Conservation (phyloP, 106 monocot species). For the Phalaenopsis aphrodite region DNA sequence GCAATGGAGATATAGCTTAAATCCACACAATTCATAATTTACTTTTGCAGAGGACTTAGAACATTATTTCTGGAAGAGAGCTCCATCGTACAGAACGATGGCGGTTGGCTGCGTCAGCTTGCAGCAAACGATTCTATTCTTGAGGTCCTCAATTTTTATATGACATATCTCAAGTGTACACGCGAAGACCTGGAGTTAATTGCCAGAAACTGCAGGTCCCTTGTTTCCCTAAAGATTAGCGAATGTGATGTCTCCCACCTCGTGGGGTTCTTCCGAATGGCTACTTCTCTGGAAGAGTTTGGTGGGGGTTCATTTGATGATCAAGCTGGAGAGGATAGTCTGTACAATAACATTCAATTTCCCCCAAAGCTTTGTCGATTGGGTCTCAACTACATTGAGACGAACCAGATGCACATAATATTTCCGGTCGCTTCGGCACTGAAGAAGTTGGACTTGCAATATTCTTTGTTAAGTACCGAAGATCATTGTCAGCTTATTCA, state of each 20-base stretch:
- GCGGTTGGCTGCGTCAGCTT: slow-evolving; percentile 70
- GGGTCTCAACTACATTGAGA: slow-evolving; percentile 68
- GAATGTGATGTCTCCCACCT: slow-evolving; percentile 68
- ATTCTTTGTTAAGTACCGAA: slow-evolving; percentile 76
- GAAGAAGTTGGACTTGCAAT: slow-evolving; percentile 91
- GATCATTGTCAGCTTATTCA: slow-evolving; percentile 91
- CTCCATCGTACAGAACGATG: slow-evolving; percentile 39
- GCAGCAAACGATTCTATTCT: slow-evolving; percentile 62
- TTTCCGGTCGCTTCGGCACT: slow-evolving; percentile 62
- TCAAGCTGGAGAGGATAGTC: slow-evolving; percentile 24
- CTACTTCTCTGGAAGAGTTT: slow-evolving; percentile 72
- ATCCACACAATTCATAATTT: neutral
- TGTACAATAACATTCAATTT: slow-evolving; percentile 45
- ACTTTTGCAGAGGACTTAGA: slow-evolving; percentile 46
- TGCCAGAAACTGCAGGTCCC: slow-evolving; percentile 61
- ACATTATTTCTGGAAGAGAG: slow-evolving; percentile 89
- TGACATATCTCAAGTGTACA: slow-evolving; percentile 62
- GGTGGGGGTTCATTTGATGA: slow-evolving; percentile 80
- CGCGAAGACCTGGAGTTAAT: slow-evolving; percentile 62
- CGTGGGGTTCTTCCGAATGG: slow-evolving; percentile 44
- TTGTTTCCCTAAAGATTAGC: slow-evolving; percentile 70
- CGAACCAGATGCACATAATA: slow-evolving; percentile 70
- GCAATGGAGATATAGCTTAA: neutral
- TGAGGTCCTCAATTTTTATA: slow-evolving; percentile 72
- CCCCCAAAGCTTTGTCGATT: slow-evolving; percentile 50